phyloP scores from a whole-genome alignment of 768 basidiomycete genomes.

The Lactifluus volemus region DNA sequence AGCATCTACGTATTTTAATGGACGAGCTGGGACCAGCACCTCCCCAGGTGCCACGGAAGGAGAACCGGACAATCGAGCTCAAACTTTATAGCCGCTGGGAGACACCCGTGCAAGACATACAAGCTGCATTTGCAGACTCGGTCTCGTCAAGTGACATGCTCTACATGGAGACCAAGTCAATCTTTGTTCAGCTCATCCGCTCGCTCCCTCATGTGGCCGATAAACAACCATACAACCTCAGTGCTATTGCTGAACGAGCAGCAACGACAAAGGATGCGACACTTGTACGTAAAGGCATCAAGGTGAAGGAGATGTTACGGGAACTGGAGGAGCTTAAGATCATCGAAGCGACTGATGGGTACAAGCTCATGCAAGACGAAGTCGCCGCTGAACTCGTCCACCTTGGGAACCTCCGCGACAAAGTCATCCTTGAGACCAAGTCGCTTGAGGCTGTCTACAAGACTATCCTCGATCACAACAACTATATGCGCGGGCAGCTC shows the following conservation, averaged over 20 bases:
- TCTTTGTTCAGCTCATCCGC: conserved; percentile 95
- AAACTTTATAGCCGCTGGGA: conserved; percentile 97
- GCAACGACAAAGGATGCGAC: conserved; percentile 97
- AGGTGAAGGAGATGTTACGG: conserved; percentile 98
- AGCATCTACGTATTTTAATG: conserved; percentile 91
- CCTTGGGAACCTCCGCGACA: conserved; percentile 93
- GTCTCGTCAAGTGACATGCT: conserved; percentile 97
- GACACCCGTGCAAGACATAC: conserved; percentile 96
- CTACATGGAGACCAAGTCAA: conserved; percentile 99
- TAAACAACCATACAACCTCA: conserved; percentile 82
- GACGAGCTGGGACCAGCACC: conserved; percentile 95
- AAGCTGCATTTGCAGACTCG: conserved; percentile 93
- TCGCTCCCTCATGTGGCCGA: conserved; percentile 82
- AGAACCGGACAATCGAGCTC: conserved; percentile 90
- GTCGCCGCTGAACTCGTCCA: conserved; percentile 92
- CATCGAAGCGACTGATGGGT: conserved; percentile 74
- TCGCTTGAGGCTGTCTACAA: conserved; percentile 96
- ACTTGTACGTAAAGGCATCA: conserved; percentile 94
- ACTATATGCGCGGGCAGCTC: conserved; percentile 89
- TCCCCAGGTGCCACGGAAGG: conserved; percentile 93
- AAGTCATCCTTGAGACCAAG: conserved; percentile 86
- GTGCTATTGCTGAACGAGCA: conserved; percentile 84
- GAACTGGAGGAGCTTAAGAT: conserved; percentile 89
- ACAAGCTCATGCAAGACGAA: conserved; percentile 95
- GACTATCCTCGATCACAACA: conserved; percentile 99